Percentiles rank a stretch among this genome's conserved stretches.
Evolutionary conservation across 345 rosid species (phyloP).

Genomic region (Acer yangbiense): DNA sequence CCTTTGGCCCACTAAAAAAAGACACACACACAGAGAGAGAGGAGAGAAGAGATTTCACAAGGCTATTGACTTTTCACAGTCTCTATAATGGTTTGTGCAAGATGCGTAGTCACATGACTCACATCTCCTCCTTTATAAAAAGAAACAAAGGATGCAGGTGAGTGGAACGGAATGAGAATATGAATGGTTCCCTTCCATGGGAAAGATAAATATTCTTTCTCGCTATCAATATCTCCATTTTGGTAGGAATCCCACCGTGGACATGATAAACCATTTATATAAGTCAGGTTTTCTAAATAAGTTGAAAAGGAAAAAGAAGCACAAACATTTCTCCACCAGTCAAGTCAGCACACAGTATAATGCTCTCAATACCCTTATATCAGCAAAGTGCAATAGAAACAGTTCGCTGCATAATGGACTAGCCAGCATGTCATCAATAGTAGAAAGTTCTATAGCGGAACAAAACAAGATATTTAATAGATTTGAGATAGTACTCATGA

Average conservation of each 20-base stretch:
- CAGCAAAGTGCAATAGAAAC: constrained; percentile 9
- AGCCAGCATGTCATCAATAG: background rate
- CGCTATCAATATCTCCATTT: constrained; percentile 21
- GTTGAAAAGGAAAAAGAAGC: background rate
- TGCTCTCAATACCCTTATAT: background rate
- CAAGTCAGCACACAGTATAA: background rate
- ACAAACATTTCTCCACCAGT: background rate
- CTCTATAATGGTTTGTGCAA: constrained; percentile 18
- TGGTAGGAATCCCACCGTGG: constrained; percentile 30
- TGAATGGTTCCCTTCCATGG: constrained; percentile 20
- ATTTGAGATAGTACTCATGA: background rate
- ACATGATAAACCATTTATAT: constrained; percentile 24
- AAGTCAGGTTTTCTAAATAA: constrained; percentile 17
- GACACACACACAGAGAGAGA: background rate
- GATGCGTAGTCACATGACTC: constrained; percentile 28
- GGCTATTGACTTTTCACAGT: constrained; percentile 3
- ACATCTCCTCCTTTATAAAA: constrained; percentile 30
- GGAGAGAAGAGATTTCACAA: constrained; percentile 5
- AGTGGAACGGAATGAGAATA: constrained; percentile 27
- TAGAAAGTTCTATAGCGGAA: background rate
- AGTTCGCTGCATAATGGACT: background rate
- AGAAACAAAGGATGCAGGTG: constrained; percentile 16
- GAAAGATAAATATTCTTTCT: constrained; percentile 33
- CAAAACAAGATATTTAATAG: background rate
- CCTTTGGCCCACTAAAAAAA: constrained; percentile 22